These are phyloP conservation scores for Fagopyrum tataricum DNA, from an alignment of 148 eudicot genomes.

Conservation along the genomic window DNA sequence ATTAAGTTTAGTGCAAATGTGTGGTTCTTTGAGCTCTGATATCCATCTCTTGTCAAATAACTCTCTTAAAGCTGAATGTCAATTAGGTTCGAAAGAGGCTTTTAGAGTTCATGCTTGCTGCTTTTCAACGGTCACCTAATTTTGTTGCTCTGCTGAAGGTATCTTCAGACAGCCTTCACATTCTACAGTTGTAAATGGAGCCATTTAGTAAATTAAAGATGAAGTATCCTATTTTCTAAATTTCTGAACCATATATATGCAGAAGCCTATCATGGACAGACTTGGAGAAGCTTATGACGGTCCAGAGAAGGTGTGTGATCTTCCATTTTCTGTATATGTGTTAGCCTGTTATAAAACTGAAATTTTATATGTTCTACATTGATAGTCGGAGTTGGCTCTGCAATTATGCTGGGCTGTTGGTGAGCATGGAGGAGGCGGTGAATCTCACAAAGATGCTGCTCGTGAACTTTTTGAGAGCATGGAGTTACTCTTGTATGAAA, in stretches of 20 bases:
- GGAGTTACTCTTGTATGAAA: slow-evolving; percentile 88
- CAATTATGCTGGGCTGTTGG: slow-evolving; percentile 99
- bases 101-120: slow-evolving; percentile 87
- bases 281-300: slow-evolving; percentile 96
- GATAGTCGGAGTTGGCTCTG: slow-evolving; percentile 89
- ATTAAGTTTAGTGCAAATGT: background rate
- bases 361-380: slow-evolving; percentile 11
- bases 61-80: background rate
- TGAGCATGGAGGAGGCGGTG: slow-evolving; percentile 98
- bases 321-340: background rate
- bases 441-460: slow-evolving; percentile 85
- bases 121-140: slow-evolving; percentile 76
- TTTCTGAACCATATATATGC: slow-evolving; percentile 21
- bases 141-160: slow-evolving; percentile 91
- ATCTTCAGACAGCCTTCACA: slow-evolving; percentile 15
- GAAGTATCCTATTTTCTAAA: background rate
- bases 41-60: background rate
- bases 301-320: slow-evolving; percentile 67
- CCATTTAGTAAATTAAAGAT: background rate
- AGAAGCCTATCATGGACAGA: slow-evolving; percentile 93
- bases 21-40: background rate
- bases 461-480: slow-evolving; percentile 96
- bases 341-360: background rate
- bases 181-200: background rate
- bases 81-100: slow-evolving; percentile 77